Evolutionary conservation across 2,329 filamentous ascomycete species (phyloP), one percentile per base, ranked within the genome.

Genomic region (Paramyrothecium roridum): DNA sequence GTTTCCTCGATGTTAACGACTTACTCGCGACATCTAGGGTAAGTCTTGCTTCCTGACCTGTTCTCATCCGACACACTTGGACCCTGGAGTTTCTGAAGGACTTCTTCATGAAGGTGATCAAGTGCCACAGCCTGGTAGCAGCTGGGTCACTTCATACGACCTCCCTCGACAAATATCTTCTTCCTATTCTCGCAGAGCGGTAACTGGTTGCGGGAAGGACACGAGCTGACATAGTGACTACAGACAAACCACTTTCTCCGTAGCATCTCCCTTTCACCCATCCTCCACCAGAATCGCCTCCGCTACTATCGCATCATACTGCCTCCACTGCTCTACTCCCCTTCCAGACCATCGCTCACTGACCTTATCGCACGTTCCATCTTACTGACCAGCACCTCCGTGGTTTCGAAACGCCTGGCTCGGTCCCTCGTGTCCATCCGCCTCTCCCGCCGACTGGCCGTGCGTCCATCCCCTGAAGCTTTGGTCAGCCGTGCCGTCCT

Each of bases 371-470:
- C 77, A 21, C 80, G 85, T 45, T 80, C 77, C 67, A 89, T 91
- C 65, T 87, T 89, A 70, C 71, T 89, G 46, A 88, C 86, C 45
- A 77, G 80, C 54, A 90, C 85, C 16, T 83, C 86, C 34, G 78
- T 87, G 48, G 80, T 87, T 22, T 88, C 87, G 3, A 81, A 86
- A 20, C 76, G 78, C 21, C 79, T 91, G 3, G 83, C 82, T 48
- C 81, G 85, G 54, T 86, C 80, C 16, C 77, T 91, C 3, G 82
- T 85, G 7, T 81, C 82, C 52, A 90, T 90, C 63, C 82, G 83
- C 30, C 77, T 91, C 4, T 82, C 85, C 23, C 81, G 83, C 50
- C 80, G 81, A 12, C 76, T 90, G 2, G 79, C 82, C 19, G 72
- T 78, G 10, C 79, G 88, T 1, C 87, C 86, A 0, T 80, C 83